These are phyloP conservation scores for Dioscorea zingiberensis DNA, from an alignment of 106 monocot species.

Conservation along the genomic window DNA sequence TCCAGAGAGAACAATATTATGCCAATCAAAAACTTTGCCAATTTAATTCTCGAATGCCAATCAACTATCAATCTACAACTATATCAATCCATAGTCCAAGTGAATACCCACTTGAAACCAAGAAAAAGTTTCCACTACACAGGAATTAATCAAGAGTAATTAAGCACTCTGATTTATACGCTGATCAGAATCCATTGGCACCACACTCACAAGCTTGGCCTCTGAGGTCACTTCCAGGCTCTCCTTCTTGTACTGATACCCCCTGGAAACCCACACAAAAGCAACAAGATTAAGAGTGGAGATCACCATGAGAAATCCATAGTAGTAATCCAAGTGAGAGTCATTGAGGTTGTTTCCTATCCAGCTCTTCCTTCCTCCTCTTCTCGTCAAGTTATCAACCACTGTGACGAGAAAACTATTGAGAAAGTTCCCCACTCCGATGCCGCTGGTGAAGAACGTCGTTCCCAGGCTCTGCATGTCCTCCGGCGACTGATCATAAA, in stretches of 20 bases:
- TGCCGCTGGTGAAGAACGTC: constrained; percentile 58
- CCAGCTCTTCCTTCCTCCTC: constrained; percentile 52
- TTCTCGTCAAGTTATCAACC: constrained; percentile 34
- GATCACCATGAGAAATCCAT: constrained; percentile 45
- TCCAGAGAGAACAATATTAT: too few relatives aligned
- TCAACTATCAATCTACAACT: too few relatives aligned
- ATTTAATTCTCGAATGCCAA: too few relatives aligned
- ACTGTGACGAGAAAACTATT: constrained; percentile 57
- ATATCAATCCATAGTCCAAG: too few relatives aligned
- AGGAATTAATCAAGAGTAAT: too few relatives aligned
- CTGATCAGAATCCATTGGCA: too few relatives aligned
- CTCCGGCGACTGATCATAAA: constrained; percentile 87
- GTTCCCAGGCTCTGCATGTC: constrained; percentile 71
- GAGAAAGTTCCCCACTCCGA: constrained; percentile 61
- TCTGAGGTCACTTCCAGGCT: constrained; percentile 2
- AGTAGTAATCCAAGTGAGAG: constrained; percentile 68
- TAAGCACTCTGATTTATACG: too few relatives aligned
- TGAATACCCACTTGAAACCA: too few relatives aligned
- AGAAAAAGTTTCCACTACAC: too few relatives aligned
- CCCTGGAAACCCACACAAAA: constrained; percentile 37
- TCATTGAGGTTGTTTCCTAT: constrained; percentile 61
- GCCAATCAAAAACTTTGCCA: too few relatives aligned
- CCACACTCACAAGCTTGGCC: too few relatives aligned
- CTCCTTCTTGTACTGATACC: constrained; percentile 71
- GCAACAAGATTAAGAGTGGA: constrained; percentile 28